Evolutionary conservation across 345 rosid species (phyloP).

Genomic region (Salix caprea): DNA sequence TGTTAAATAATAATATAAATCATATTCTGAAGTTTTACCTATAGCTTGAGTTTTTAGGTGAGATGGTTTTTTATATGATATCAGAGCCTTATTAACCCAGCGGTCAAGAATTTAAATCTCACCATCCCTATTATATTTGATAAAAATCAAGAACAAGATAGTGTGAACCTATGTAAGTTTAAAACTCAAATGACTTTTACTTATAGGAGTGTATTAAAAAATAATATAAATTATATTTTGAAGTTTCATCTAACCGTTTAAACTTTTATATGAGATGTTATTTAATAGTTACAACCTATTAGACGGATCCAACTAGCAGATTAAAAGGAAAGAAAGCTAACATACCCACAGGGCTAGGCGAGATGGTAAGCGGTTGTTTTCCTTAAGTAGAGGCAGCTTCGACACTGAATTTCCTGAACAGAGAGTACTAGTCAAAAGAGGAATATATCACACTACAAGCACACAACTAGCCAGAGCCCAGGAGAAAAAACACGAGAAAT

Average conservation of each 20-base stretch:
- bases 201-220: too few species aligned
- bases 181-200: accelerated
- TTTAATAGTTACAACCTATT: not conserved
- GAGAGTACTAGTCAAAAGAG: not conserved
- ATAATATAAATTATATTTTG: too few species aligned
- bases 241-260: too few species aligned
- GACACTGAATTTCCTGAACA: not conserved
- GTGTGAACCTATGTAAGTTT: too few species aligned
- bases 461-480: not conserved
- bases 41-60: too few species aligned
- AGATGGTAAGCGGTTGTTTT: not conserved
- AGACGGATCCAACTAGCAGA: not conserved
- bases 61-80: too few species aligned
- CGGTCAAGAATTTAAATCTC: accelerated
- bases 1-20: too few species aligned
- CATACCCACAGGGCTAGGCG: not conserved
- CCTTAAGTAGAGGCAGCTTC: not conserved
- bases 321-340: not conserved
- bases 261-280: accelerated
- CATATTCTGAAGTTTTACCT: accelerated
- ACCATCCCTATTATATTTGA: too few species aligned
- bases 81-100: accelerated
- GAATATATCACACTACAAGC: not conserved
- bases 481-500: not conserved
- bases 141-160: too few species aligned